phyloP scores from a whole-genome alignment of 176 grass and related monocot species.

The Chrysopogon serrulatus region DNA sequence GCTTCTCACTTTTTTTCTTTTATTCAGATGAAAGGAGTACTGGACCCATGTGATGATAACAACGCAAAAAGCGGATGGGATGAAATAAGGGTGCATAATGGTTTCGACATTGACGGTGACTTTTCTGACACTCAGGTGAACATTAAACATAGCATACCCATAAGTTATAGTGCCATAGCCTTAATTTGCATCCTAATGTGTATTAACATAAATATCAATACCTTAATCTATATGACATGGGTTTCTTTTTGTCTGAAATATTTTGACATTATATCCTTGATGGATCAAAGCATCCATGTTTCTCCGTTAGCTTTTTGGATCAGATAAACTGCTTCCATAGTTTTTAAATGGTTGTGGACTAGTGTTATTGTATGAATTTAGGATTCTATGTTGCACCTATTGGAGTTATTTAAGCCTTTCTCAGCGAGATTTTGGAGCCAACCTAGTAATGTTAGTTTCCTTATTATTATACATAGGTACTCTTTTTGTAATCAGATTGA shows the following conservation, averaged over 20 bases:
- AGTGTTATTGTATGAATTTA: too few species aligned
- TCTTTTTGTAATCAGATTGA: too few species aligned
- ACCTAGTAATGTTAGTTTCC: too few species aligned
- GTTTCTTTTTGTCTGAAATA: not conserved
- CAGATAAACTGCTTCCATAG: too few species aligned
- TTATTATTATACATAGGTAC: too few species aligned
- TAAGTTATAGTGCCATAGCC: not conserved
- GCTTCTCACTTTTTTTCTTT: slow-evolving; percentile 22
- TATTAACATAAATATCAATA: not conserved
- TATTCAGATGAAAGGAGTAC: slow-evolving; percentile 83
- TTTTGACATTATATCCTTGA: slow-evolving; percentile 4
- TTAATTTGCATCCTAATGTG: slow-evolving; percentile 7
- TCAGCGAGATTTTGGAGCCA: too few species aligned
- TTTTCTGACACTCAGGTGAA: slow-evolving; percentile 84
- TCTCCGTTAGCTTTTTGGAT: too few species aligned
- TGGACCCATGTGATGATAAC: slow-evolving; percentile 82
- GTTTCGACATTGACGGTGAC: slow-evolving; percentile 49
- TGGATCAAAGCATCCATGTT: too few species aligned
- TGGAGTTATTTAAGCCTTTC: too few species aligned
- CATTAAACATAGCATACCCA: not conserved
- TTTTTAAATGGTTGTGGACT: too few species aligned
- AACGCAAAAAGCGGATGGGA: slow-evolving; percentile 47
- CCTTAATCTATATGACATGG: not conserved
- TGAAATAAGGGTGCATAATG: slow-evolving; percentile 59
- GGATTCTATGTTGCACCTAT: too few species aligned